phyloP scores from a whole-genome alignment of 2,329 filamentous ascomycete species.

The Aschersonia sp. region DNA sequence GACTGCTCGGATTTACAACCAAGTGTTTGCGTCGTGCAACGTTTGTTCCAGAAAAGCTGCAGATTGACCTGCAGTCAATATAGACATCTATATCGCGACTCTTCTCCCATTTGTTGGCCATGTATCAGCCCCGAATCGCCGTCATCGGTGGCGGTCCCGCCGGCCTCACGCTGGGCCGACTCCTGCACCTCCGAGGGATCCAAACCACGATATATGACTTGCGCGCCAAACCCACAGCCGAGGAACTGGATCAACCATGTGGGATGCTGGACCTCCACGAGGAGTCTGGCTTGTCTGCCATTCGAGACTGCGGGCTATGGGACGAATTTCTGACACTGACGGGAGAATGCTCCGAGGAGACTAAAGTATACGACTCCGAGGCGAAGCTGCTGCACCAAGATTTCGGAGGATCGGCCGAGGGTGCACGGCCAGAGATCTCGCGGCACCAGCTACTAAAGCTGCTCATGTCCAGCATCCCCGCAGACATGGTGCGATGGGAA shows the following conservation, averaged over 20 bases:
- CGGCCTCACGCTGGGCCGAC: slow-evolving; percentile 30
- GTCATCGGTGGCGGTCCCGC: slow-evolving; percentile 30
- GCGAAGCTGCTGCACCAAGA: slow-evolving; percentile 11
- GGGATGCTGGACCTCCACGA: slow-evolving; percentile 36
- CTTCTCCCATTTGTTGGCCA: not conserved
- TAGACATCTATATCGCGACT: no score
- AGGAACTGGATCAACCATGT: slow-evolving; percentile 12
- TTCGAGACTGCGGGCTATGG: slow-evolving; percentile 27
- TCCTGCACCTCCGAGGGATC: slow-evolving; percentile 25
- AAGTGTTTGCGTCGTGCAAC: no score
- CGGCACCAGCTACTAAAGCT: slow-evolving; percentile 19
- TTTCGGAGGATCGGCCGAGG: slow-evolving; percentile 6
- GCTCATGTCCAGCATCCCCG: slow-evolving; percentile 15
- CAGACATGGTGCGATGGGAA: slow-evolving; percentile 8
- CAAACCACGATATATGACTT: slow-evolving; percentile 21
- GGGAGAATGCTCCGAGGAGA: slow-evolving; percentile 10
- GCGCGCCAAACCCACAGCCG: slow-evolving; percentile 12
- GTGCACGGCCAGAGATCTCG: slow-evolving; percentile 21
- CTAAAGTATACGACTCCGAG: slow-evolving; percentile 10
- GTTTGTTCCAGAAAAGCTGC: no score
- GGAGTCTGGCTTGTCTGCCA: slow-evolving; percentile 26
- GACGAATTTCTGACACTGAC: slow-evolving; percentile 26
- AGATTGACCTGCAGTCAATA: no score
- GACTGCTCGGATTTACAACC: no score
- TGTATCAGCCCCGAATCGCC: slow-evolving; percentile 17